Evolutionary conservation across 805 yeast species (phyloP).

Genomic region (Saturnispora diversa): DNA sequence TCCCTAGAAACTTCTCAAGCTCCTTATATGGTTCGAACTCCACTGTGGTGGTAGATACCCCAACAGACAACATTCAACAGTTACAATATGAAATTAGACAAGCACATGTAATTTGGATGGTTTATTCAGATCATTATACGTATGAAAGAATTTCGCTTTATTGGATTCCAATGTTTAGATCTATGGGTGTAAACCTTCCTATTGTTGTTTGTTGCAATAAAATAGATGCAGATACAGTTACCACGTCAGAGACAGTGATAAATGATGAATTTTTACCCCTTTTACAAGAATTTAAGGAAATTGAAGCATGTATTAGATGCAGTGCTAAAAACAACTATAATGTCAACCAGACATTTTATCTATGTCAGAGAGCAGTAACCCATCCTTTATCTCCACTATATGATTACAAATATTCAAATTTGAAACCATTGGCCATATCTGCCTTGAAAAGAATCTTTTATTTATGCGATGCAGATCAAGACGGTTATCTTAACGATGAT

Average conservation of each 20-base stretch:
- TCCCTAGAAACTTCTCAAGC: conserved; percentile 63
- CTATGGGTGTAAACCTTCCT: conserved; percentile 90
- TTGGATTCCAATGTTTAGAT: conserved; percentile 91
- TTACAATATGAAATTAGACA: conserved; percentile 68
- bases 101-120: conserved; percentile 91
- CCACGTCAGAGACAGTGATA: conserved; percentile 37
- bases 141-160: conserved; percentile 85
- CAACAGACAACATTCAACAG: conserved; percentile 50
- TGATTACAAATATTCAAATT: conserved; percentile 79
- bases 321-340: conserved; percentile 80
- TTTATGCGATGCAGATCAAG: conserved; percentile 84
- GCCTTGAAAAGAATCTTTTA: conserved; percentile 80
- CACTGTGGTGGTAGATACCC: conserved; percentile 75
- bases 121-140: conserved; percentile 88
- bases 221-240: conserved; percentile 20
- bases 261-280: conserved; percentile 81
- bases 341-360: conserved; percentile 84
- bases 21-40: conserved; percentile 52
- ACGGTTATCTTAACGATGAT: conserved; percentile 63
- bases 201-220: conserved; percentile 83
- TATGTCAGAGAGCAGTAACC: conserved; percentile 88
- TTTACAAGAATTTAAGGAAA: conserved; percentile 84
- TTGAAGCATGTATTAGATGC: conserved; percentile 84
- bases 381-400: conserved; percentile 90
- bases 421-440: conserved; percentile 67